Evolutionary conservation across 306 rosid genomes (phyloP), one percentile per base, ranked within the genome.

Genomic region (Vigna nakashimae): DNA sequence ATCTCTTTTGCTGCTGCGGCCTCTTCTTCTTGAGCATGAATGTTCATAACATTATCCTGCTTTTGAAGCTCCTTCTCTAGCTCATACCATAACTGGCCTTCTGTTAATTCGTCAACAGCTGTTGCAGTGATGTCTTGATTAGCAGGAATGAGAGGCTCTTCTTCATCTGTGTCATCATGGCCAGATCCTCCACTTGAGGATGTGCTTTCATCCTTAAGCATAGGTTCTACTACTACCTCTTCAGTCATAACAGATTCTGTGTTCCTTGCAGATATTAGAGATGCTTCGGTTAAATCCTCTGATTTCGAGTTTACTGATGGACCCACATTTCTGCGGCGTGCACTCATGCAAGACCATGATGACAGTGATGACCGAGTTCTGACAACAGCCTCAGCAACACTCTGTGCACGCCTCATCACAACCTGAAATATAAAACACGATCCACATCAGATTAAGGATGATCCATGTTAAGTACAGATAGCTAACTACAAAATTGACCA

Each of bases 261-360:
- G 9, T 63, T 76, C 46, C 76, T 89, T 57, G 88, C 90, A 5
- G 90, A 68, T 34, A 78, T 67, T 24, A 88, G 70, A 80, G 93
- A 77, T 43, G 63, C 69, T 80, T 89, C 91, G 2, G 66, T 82
- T 57, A 65, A 52, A 64, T 82, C 88, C 16, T 81, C 91, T 2
- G 84, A 24, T 50, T 86, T 78, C 34, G 97, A 73, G 60, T 69
- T 78, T 17, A 80, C 10, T 9, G 79, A 64, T 38, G 85, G 68
- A 72, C 88, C 83, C 32, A 91, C 89, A 71, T 82, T 88, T 36
- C 98, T 95, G 26, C 93, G 92, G 4, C 98, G 96, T 14, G 96
- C 98, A 34, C 93, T 96, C 89, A 95, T 95, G 89, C 98, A 95
- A 59, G 97, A 95, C 98, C 98, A 95, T 1, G 98, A 91, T 55